Conservation (phyloP, 495 filamentous ascomycete genomes). For the Pseudoneurospora amorphoporcata region DNA sequence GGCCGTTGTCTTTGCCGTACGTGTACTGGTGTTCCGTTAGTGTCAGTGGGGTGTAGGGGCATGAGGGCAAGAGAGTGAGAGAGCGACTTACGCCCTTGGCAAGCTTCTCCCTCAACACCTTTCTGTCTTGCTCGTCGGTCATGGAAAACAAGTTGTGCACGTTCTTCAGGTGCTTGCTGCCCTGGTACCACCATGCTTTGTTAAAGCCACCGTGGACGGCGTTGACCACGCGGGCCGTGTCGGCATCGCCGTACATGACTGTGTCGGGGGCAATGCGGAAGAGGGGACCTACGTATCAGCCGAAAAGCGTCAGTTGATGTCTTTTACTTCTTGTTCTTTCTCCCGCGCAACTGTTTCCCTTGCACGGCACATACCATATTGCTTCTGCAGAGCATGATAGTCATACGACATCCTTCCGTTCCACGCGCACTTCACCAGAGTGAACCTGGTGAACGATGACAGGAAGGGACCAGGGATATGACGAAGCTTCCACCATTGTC, state of each 20-base stretch:
- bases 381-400: not conserved
- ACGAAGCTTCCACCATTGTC: slow-evolving; percentile 13
- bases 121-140: slow-evolving; percentile 14
- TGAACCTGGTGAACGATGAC: slow-evolving; percentile 2
- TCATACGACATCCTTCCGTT: not conserved
- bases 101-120: slow-evolving; percentile 22
- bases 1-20: not conserved
- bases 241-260: slow-evolving; percentile 34
- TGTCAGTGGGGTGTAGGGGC: no score
- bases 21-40: no score
- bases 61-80: slow-evolving; percentile 15
- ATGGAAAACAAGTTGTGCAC: slow-evolving; percentile 28
- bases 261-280: slow-evolving; percentile 34
- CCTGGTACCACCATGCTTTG: slow-evolving; percentile 29
- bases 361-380: not conserved
- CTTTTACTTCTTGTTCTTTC: no score
- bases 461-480: slow-evolving; percentile 16
- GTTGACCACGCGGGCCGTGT: slow-evolving; percentile 23
- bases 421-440: no score
- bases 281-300: slow-evolving; percentile 18
- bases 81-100: slow-evolving; percentile 15
- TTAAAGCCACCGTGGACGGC: not conserved
- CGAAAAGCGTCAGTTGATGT: not conserved
- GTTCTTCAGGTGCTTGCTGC: slow-evolving; percentile 21
- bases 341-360: no score